Conservation (phyloP, 139 green algal genomes). For the Chlorella sp. region DNA sequence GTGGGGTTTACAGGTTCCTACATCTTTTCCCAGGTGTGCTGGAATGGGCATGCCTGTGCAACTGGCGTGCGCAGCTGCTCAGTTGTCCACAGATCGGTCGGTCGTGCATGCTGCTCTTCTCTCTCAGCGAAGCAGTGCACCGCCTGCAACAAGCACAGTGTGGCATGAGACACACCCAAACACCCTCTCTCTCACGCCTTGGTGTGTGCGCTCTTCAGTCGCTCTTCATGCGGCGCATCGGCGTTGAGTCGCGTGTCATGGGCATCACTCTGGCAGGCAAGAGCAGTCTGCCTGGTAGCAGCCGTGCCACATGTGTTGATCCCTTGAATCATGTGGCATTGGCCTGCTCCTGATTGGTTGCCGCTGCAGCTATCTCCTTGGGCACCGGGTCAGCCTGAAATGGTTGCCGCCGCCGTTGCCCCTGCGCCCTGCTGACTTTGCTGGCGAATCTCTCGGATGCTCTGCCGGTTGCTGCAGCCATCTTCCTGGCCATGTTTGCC, state of each 20-base stretch:
- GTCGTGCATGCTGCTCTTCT: background rate
- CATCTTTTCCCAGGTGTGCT: background rate
- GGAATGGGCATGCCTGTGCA: background rate
- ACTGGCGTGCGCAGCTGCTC: background rate
- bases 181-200: too few species aligned
- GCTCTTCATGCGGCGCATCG: conserved; percentile 60
- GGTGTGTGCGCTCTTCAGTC: too few species aligned
- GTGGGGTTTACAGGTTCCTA: conserved; percentile 69
- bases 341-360: background rate
- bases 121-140: too few species aligned
- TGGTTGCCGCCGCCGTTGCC: background rate
- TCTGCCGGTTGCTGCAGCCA: conserved; percentile 4
- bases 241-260: conserved; percentile 45
- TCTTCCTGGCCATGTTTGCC: conserved; percentile 72
- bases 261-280: conserved; percentile 31
- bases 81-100: too few species aligned
- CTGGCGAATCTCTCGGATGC: background rate
- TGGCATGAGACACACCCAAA: too few species aligned
- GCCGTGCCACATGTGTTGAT: too few species aligned
- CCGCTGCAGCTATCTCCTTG: background rate
- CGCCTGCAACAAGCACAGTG: too few species aligned
- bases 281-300: background rate
- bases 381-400: background rate
- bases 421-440: too few species aligned
- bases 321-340: too few species aligned